These are phyloP conservation scores for Endocladia muricata DNA, from an alignment of 31 red algal species.

Conservation along the genomic window DNA sequence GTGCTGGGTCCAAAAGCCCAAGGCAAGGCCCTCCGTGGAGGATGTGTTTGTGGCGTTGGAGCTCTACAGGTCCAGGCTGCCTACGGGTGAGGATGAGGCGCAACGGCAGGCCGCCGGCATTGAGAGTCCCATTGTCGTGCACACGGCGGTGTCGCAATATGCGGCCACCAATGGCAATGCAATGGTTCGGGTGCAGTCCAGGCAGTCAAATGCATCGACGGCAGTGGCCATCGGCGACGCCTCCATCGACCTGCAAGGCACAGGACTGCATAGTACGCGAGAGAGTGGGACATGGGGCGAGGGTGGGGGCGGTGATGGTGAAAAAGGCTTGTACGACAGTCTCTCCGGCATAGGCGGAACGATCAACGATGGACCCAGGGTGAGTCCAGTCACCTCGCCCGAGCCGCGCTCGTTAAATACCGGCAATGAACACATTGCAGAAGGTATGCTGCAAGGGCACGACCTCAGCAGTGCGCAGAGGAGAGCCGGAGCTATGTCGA, in stretches of 20 bases:
- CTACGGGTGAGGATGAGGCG: too few relatives aligned
- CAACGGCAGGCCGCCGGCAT: too few relatives aligned
- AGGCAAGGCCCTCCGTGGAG: slow-evolving; percentile 37
- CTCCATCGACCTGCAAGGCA: slow-evolving; percentile 28
- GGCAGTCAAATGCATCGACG: slow-evolving; percentile 42
- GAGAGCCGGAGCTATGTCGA: too few relatives aligned
- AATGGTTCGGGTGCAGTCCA: slow-evolving; percentile 12
- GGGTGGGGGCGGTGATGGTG: slow-evolving; percentile 7
- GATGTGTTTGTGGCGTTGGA: slow-evolving; percentile 18
- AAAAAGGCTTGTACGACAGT: background rate
- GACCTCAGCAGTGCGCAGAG: too few relatives aligned
- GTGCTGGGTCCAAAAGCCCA: slow-evolving; percentile 42
- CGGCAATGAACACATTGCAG: too few relatives aligned
- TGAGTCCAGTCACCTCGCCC: slow-evolving; percentile 42
- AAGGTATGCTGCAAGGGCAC: too few relatives aligned
- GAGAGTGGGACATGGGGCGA: slow-evolving; percentile 12
- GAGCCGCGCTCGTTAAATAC: slow-evolving; percentile 5
- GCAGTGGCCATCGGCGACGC: slow-evolving; percentile 35
- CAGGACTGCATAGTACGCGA: slow-evolving; percentile 12
- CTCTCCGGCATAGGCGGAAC: background rate
- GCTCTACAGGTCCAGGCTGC: too few relatives aligned
- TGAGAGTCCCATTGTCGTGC: too few relatives aligned
- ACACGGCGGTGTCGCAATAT: too few relatives aligned
- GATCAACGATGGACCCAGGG: background rate
- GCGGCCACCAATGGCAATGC: background rate